These are phyloP conservation scores for Aspergillus candidus DNA, from an alignment of 2,329 filamentous ascomycete genomes.

Conservation along the genomic window DNA sequence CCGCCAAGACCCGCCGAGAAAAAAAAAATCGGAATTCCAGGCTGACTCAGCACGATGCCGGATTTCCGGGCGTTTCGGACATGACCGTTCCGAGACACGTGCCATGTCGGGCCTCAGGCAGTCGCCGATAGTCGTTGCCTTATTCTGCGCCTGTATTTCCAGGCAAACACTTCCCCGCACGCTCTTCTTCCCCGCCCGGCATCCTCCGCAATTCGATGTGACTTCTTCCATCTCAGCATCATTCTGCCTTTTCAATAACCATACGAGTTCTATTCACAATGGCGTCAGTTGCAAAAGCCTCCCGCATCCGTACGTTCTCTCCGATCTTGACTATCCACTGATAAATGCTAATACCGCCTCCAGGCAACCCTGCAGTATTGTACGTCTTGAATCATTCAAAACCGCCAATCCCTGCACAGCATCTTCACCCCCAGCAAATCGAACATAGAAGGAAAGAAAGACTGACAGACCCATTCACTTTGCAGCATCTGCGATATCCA, in stretches of 20 bases:
- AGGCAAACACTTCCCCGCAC: constrained; percentile 14
- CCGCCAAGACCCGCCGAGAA: not conserved
- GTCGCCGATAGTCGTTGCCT: constrained; percentile 5
- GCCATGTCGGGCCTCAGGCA: too few species aligned
- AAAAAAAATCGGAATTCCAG: not conserved
- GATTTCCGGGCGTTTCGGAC: too few species aligned
- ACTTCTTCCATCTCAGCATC: not conserved
- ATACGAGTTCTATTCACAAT: constrained; percentile 5
- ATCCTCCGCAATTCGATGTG: not conserved
- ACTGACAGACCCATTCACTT: constrained; percentile 1
- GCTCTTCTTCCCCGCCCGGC: constrained; percentile 11
- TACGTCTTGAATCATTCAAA: constrained; percentile 18
- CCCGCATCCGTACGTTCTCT: constrained; percentile 23
- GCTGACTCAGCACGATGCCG: too few species aligned
- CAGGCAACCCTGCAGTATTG: constrained; percentile 45
- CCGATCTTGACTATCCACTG: not conserved
- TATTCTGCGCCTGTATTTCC: constrained; percentile 2
- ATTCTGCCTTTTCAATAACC: constrained; percentile 1
- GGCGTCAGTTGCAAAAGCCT: constrained; percentile 15
- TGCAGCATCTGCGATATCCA: constrained; percentile 89
- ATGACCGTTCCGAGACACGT: too few species aligned
- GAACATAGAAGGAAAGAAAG: not conserved
- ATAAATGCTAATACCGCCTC: constrained; percentile 8
- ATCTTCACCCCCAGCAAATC: not conserved
- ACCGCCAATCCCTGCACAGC: not conserved